Evolutionary conservation across 352 stramenopile species (phyloP), one percentile per base, ranked within the genome.

Genomic region (Phytophthora quininea): DNA sequence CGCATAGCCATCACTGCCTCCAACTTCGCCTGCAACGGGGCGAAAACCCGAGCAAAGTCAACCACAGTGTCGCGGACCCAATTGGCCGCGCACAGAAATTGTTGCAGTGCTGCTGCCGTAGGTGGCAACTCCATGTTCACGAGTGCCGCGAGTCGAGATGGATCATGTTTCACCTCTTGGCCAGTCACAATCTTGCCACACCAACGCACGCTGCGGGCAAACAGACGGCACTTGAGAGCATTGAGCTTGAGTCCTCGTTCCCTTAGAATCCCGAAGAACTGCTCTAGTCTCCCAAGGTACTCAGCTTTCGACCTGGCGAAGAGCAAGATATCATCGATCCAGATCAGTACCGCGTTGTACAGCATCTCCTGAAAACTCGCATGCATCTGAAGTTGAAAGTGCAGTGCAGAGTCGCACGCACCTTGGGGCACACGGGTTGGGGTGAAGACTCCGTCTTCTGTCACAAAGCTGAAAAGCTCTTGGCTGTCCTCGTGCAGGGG

Each of bases 11-110:
- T 12, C 0, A 49, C 11, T 5, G 19, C 14, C 14, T 67, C 58
- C 35, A 72, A 29, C 9, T 64, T 54, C 29, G n/a, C 62, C 6
- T 74, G 43, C 0, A 75, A 56, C n/a, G 66, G 64, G 7, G 10
- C 12, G 15, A 62, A 43, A 2, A 30, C 19, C 3, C 37, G 59
- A 6, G 14, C 58, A 43, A 54, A 77, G 38, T 69, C 57, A 2
- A 64, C 31, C 3, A 74, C 24, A 14, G n/a, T n/a, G n/a, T n/a
- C n/a, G n/a, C n/a, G n/a, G n/a, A 77, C 43, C 59, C 70, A 74
- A 5, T 62, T 62, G 3, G 47, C 31, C 12, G 58, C 55, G 2
- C 58, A 77, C 10, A 69, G 12, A 19, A 77, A 74, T n/a, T 77
- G 45, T 38, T 74, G 60, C 5, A 74, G 33, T 11, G 71, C 60